Percentiles rank a stretch among this genome's conserved stretches.
These are phyloP conservation scores for Sporothrix dimorphospora DNA, from an alignment of 2,329 filamentous ascomycete species.

Conservation along the genomic window DNA sequence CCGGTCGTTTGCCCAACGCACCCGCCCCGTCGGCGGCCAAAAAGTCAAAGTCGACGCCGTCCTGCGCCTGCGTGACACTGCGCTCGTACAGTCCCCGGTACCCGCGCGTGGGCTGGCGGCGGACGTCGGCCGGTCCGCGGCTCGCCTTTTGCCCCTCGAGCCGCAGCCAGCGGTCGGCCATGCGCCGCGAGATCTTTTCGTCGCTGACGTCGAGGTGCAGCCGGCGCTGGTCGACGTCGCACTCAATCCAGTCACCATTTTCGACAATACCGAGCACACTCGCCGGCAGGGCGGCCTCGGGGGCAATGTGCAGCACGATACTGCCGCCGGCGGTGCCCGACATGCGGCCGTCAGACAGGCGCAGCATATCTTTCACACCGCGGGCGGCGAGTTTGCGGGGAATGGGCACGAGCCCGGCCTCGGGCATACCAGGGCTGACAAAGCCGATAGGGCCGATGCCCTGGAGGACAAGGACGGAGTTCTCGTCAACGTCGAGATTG, in stretches of 20 bases:
- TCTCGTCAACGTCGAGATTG: conserved; percentile 62
- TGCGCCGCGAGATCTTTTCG: conserved; percentile 67
- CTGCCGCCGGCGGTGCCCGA: conserved; percentile 86
- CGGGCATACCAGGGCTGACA: conserved; percentile 84
- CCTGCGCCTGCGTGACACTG: conserved; percentile 61
- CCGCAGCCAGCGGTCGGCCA: conserved; percentile 42
- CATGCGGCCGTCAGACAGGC: conserved; percentile 87
- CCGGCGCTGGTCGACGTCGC: conserved; percentile 71
- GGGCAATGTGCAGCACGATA: conserved; percentile 84
- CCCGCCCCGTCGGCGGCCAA: conserved; percentile 50
- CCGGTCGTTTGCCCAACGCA: not conserved
- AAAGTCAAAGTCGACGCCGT: conserved; percentile 65
- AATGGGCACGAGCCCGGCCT: conserved; percentile 66
- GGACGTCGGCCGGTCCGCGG: conserved; percentile 19
- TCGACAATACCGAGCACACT: conserved; percentile 77
- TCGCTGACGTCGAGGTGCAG: conserved; percentile 63
- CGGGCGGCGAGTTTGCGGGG: conserved; percentile 78
- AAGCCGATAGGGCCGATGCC: conserved; percentile 71
- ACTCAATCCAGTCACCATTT: conserved; percentile 77
- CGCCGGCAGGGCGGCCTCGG: conserved; percentile 76
- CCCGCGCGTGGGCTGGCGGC: conserved; percentile 41
- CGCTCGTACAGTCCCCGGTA: conserved; percentile 64
- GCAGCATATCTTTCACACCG: conserved; percentile 76
- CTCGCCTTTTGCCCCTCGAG: conserved; percentile 31
- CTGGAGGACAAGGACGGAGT: conserved; percentile 75